These are phyloP conservation scores for Cercospora canescens DNA, from an alignment of 2,329 filamentous ascomycete genomes.

Conservation along the genomic window DNA sequence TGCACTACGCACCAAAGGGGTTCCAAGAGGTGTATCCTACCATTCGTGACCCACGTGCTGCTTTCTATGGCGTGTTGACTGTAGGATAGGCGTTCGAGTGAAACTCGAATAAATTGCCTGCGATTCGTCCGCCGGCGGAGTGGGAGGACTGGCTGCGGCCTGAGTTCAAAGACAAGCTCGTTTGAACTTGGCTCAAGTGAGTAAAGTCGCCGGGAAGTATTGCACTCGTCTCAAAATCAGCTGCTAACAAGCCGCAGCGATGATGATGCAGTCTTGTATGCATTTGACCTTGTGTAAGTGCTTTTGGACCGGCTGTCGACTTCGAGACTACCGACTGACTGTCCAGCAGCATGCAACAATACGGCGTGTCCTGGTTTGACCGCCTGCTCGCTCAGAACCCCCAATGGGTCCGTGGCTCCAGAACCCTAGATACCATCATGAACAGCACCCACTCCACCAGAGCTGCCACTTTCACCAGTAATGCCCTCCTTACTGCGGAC, in stretches of 20 bases:
- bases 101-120: not conserved
- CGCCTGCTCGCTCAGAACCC: not conserved
- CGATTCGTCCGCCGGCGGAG: not conserved
- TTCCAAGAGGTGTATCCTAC: not conserved
- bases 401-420: not conserved
- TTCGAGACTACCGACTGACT: not conserved
- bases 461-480: not conserved
- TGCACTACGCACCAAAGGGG: not conserved
- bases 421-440: not conserved
- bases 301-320: not conserved
- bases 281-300: not conserved
- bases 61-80: not conserved
- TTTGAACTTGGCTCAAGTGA: not conserved
- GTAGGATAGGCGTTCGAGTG: not conserved
- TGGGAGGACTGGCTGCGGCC: not conserved
- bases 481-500: not conserved
- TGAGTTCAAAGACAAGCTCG: not conserved
- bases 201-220: not conserved
- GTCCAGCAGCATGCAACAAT: not conserved
- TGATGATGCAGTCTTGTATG: not conserved
- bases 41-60: not conserved
- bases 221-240: not conserved
- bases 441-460: not conserved
- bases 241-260: not conserved
- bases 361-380: not conserved